Evolutionary conservation across 2,329 filamentous ascomycete genomes (phyloP).

Genomic region (Phyllosticta ampelicida): DNA sequence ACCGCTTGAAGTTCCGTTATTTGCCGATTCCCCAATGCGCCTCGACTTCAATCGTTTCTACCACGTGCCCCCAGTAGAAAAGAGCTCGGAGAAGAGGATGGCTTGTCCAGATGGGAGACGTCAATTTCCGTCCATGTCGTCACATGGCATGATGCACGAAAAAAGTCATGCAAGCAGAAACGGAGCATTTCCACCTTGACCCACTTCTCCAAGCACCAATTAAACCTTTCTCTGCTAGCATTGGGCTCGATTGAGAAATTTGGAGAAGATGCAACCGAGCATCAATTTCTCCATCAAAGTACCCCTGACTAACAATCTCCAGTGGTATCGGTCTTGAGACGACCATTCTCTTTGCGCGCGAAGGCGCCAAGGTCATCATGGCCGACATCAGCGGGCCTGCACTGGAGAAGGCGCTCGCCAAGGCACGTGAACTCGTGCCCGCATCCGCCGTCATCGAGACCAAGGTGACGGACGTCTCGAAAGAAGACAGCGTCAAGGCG

Average conservation of each 20-base stretch:
- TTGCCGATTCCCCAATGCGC: neutral
- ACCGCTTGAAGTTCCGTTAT: slow-evolving; percentile 4
- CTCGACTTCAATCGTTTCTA: neutral
- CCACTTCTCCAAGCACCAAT: neutral
- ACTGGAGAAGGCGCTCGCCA: slow-evolving; percentile 64
- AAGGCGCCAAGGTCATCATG: slow-evolving; percentile 79
- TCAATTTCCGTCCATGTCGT: neutral
- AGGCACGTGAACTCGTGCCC: slow-evolving; percentile 63
- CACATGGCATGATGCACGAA: neutral
- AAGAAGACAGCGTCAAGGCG: slow-evolving; percentile 66
- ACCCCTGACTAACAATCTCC: slow-evolving; percentile 2
- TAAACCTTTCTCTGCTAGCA: neutral
- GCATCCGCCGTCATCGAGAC: slow-evolving; percentile 50
- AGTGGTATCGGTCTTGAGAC: slow-evolving; percentile 93
- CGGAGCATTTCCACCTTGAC: neutral
- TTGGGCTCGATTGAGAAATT: neutral
- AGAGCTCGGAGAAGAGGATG: neutral
- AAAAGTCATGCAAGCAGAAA: neutral
- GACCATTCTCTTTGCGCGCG: slow-evolving; percentile 75
- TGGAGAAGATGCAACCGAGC: no score
- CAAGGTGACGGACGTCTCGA: slow-evolving; percentile 67
- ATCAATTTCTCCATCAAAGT: neutral
- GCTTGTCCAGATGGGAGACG: neutral
- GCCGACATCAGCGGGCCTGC: slow-evolving; percentile 72
- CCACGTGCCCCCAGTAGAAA: neutral